Percentiles rank a stretch among this genome's conserved stretches.
Conservation (phyloP, 2,329 filamentous ascomycete species). For the Taxawa tesnikishii region DNA sequence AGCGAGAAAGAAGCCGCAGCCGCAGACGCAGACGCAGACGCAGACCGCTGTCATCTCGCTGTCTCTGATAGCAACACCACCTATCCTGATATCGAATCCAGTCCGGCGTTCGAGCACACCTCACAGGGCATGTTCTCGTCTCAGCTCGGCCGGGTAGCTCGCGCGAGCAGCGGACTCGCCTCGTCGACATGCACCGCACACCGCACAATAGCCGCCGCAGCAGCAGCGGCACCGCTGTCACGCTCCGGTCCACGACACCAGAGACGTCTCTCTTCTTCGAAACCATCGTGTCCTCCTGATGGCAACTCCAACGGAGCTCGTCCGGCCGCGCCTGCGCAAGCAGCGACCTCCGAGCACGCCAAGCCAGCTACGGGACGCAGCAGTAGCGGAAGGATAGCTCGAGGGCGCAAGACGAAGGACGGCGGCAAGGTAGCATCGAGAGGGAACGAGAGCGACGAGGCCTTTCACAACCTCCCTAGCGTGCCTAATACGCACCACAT, state of each 20-base stretch:
- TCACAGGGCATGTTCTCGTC: constrained; percentile 9
- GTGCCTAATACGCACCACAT: constrained; percentile 67
- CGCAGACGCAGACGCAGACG: no score
- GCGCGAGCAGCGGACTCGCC: constrained; percentile 1
- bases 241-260: constrained; percentile 33
- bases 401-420: constrained; percentile 10
- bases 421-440: constrained; percentile 1
- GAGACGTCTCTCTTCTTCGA: constrained; percentile 37
- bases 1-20: no score
- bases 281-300: constrained; percentile 34
- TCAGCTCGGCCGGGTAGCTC: constrained; percentile 4
- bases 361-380: constrained; percentile 5
- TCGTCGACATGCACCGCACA: constrained; percentile 14
- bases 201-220: constrained; percentile 13
- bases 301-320: constrained; percentile 12
- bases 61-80: no score
- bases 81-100: no score
- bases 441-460: constrained; percentile 26
- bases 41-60: no score
- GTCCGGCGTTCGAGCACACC: no score
- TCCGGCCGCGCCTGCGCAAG: constrained; percentile 14
- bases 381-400: constrained; percentile 2
- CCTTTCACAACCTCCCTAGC: constrained; percentile 51
- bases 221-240: constrained; percentile 15
- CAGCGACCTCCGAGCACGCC: constrained; percentile 10